Base-by-base conservation (phyloP, 2,329 filamentous ascomycete species). In the Talaromyces sp. region DNA sequence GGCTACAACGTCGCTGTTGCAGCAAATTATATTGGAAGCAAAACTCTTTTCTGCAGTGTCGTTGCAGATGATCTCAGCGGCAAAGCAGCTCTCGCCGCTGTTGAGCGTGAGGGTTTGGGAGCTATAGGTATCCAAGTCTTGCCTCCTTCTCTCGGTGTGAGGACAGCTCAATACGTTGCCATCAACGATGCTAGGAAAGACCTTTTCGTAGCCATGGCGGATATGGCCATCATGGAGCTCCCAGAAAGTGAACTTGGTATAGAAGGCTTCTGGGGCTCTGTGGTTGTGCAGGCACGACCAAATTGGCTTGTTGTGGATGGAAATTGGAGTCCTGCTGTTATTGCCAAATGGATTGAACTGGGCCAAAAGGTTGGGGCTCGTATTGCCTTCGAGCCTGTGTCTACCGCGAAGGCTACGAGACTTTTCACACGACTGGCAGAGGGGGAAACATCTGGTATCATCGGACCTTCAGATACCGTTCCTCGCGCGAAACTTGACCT, bases 1-100 rank as follows among this genome's bases (percentile, higher is more conserved):
- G 95, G 92, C 7, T 89, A 93, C 73, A 98, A 98, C 72, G 92
- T 98, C 52, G 92, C 95, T 17, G 85, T 92, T 57, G 93, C 94
- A 52, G 89, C 91, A 0, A 90, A 93, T 69, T 85, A 89, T 37
- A 85, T 90, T 66, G 87, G 86, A 47, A 86, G 83, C 43, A 79
- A 80, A 15, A 90, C 95, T 8, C 84, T 86, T 25, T 86, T 97
- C 17, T 93, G 90, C 78, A 96, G 91, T 72, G 85, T 92, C 68
- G 85, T 97, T 10, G 93, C 90, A 15, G 86, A 93, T 72, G 94
- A 98, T 73, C 71, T 87, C 1, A 90, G 91, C 64, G 95, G 94
- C 17, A 86, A 85, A 43, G 89, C 89, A 8, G 87, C 95, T 11
- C 77, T 96, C 0, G 82, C 86, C 7, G 85, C 87, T 17, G 82